Base-by-base conservation (phyloP, 768 basidiomycete species). In the Podaxis mareebaensis region DNA sequence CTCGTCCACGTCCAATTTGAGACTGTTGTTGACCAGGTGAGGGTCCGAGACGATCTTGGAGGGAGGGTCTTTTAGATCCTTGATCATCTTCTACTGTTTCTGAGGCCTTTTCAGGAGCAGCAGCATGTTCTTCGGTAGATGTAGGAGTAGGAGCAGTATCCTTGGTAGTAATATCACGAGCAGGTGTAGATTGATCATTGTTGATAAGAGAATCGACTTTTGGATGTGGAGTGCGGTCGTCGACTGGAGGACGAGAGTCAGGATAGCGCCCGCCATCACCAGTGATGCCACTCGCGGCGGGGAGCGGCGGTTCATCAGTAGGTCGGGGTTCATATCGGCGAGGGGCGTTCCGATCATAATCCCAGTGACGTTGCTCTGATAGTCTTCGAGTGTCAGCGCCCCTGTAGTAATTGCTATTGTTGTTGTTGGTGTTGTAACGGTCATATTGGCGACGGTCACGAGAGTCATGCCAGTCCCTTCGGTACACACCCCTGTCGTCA, bases 391-490 rank as follows among this genome's bases (percentile, higher is more conserved):
- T 58, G 24, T 64, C 60, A 64, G 53, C 20, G 42, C 11, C 49
- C 13, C 49, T 58, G 20, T 54, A 56, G 55, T 64, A 33, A 28
- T 15, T 38, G 28, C 15, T 38, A 38, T 24, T 56, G 26, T 57
- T 44, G 20, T 28, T 42, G 61, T 60, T 30, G 40, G 28, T 30
- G 7, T 30, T 33, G 33, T 58, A 63, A 10, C 58, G 51, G 53
- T 67, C 64, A 53, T 67, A 46, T 12, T 63, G 63, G 26, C 61
- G 49, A 46, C 63, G 56, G 17, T 67, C 63, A 48, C 51, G 54
- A 52, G 54, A 65, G 36, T 65, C 64, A 55, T 60, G 36, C 48
- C 65, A 61, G 53, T 67, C 63, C n/a, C 65, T 42, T 30, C 54
- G 36, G 46, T 67, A 60, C 24, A 58, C 52, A 28, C 28, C 57